phyloP scores from a whole-genome alignment of 2,329 filamentous ascomycete species.

The Fusarium irregulare region DNA sequence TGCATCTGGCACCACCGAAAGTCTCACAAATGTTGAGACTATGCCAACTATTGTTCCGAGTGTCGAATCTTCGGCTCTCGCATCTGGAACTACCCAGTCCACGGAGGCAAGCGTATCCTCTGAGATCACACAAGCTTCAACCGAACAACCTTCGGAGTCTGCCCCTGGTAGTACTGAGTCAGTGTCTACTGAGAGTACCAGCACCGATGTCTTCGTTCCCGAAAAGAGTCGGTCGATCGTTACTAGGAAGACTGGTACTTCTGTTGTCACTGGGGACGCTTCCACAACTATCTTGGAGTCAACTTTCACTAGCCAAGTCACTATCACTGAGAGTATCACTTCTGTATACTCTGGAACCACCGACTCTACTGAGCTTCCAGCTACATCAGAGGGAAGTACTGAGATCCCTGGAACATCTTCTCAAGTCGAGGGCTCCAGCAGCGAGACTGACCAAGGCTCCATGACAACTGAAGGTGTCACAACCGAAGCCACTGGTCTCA shows the following conservation, averaged over 20 bases:
- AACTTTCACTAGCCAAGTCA: constrained; percentile 21
- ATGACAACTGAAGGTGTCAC: not conserved
- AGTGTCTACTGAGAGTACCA: not conserved
- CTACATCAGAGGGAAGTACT: not conserved
- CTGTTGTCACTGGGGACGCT: not conserved
- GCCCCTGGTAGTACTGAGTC: not conserved
- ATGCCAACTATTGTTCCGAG: constrained; percentile 36
- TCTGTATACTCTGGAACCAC: not conserved
- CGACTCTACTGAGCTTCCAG: not conserved
- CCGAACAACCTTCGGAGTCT: constrained; percentile 1
- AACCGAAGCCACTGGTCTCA: not conserved
- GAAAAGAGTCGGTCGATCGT: constrained; percentile 9
- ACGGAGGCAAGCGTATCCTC: constrained; percentile 3
- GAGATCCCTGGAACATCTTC: not conserved
- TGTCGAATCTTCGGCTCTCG: constrained; percentile 30
- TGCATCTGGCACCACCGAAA: constrained; percentile 3
- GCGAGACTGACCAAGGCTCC: constrained; percentile 8
- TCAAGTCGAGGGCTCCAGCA: not conserved
- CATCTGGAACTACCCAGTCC: constrained; percentile 11
- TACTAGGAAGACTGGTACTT: not conserved
- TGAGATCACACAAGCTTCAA: not conserved
- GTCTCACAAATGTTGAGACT: constrained; percentile 35
- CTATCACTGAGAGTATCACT: constrained; percentile 8
- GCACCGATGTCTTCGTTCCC: constrained; percentile 7
- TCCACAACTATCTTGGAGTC: constrained; percentile 22